Evolutionary conservation across 1,139 yeast species (phyloP).

Genomic region (Magnusiomyces sp.): DNA sequence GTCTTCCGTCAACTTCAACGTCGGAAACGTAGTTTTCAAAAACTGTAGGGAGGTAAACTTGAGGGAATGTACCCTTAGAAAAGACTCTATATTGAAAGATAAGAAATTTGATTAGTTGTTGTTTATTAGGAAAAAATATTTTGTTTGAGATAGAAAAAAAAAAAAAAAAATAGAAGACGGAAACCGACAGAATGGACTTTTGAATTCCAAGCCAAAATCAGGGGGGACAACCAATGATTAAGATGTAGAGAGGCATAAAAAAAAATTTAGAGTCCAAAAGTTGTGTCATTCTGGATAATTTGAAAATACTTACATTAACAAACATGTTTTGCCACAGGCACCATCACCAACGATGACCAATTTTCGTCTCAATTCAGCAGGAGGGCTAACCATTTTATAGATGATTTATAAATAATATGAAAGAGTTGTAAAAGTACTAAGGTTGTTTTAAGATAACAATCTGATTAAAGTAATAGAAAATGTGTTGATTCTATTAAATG

Average conservation of each 20-base stretch:
- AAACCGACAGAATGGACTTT: background rate
- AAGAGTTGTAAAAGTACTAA: conserved; percentile 7
- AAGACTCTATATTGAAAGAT: conserved; percentile 41
- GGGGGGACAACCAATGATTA: background rate
- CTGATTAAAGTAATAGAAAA: background rate
- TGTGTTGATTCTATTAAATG: background rate
- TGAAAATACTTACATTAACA: conserved; percentile 24
- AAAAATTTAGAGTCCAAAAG: background rate
- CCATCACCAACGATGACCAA: conserved; percentile 94
- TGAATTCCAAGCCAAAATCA: background rate
- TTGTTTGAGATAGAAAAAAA: background rate
- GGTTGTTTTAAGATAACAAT: background rate
- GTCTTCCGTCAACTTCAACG: conserved; percentile 86
- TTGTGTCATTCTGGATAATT: background rate
- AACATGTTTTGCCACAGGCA: conserved; percentile 84
- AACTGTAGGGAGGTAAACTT: conserved; percentile 90
- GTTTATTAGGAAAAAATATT: background rate
- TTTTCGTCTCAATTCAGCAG: conserved; percentile 46
- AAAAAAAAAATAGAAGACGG: background rate
- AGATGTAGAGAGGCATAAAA: too few species aligned
- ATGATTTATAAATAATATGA: too few species aligned
- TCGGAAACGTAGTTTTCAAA: conserved; percentile 93
- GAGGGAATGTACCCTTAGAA: conserved; percentile 93
- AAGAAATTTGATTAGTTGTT: conserved; percentile 26
- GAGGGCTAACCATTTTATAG: conserved; percentile 28